A percentile compares a stretch with the other conserved stretches of the same genome.
Evolutionary conservation across 441 rosid genomes (phyloP).

Genomic region (Adansonia gregorii): DNA sequence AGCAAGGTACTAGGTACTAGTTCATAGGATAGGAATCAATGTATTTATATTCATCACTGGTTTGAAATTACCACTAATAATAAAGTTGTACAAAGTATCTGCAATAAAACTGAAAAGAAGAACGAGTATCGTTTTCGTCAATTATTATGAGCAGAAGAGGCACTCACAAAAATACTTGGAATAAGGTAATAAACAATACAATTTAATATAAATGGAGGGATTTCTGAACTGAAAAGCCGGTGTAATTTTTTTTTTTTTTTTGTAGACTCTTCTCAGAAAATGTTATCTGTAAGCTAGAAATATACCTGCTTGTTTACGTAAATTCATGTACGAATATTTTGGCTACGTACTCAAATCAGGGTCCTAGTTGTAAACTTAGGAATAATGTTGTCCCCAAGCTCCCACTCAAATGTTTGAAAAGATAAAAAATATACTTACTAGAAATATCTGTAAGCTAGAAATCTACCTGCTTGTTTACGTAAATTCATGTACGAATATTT

Average conservation of each 20-base stretch:
- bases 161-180: too few species aligned
- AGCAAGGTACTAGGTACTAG: not conserved
- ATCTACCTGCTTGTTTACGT: not conserved
- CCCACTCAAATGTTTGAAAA: too few species aligned
- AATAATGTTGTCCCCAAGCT: not conserved
- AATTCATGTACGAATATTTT: not conserved
- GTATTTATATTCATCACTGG: not conserved
- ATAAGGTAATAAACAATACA: too few species aligned
- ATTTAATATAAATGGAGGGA: not conserved
- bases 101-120: too few species aligned
- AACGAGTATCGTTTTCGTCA: too few species aligned
- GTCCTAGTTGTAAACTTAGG: not conserved
- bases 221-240: not conserved
- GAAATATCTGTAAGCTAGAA: too few species aligned
- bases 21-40: not conserved
- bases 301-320: too few species aligned
- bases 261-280: not conserved
- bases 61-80: not conserved
- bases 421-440: too few species aligned
- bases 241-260: too few species aligned
- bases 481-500: not conserved
- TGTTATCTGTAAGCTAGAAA: too few species aligned
- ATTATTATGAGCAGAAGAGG: too few species aligned
- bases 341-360: not conserved
- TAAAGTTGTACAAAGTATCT: too few species aligned